Base-by-base conservation (phyloP, 2,329 filamentous ascomycete species). In the Fusarium liriodendri region DNA sequence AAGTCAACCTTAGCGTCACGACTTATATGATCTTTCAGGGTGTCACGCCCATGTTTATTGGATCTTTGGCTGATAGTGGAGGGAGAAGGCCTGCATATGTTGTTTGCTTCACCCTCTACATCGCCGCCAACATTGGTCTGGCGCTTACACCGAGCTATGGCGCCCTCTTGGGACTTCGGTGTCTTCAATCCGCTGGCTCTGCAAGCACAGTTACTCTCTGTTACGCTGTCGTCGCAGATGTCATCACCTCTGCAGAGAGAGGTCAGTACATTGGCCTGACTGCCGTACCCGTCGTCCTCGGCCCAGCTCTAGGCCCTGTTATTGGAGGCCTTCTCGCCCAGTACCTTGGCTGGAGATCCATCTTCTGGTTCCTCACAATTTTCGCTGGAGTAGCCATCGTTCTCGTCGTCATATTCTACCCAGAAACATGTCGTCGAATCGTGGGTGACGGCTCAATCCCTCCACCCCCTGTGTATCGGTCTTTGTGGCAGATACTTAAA, bases 341-440 rank as follows among this genome's bases (percentile, higher is more conserved):
- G 55, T 89, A 86, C 58, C 81, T 90, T 1, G 89, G 89, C 1
- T 92, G 90, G 90, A 83, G 87, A 35, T 83, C 85, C 35, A 89
- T 91, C 32, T 92, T 92, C 75, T 92, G 90, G 89, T 90, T 91
- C 64, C 79, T 92, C 14, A 81, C 85, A 13, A 90, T 92, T 10
- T 72, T 84, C 1, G 74, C 80, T 0, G 80, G 79, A 0, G 82
- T 85, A 1, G 81, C 86, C 27, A 74, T 88, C 5, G 61, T 87
- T 0, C 70, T 87, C 0, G 77, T 89, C 8, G 47, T 85, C 2
- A 32, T 87, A 0, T 85, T 91, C 45, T 82, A 91, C 25, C 91
- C 90, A 0, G 87, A 89, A 68, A 89, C 87, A 0, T 86, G 86
- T 67, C 80, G 84, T 4, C 75, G 76, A 14, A 82, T 85, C 16